Conservation (phyloP, 2,329 filamentous ascomycete genomes). For the Lasiodiplodia sp. region DNA sequence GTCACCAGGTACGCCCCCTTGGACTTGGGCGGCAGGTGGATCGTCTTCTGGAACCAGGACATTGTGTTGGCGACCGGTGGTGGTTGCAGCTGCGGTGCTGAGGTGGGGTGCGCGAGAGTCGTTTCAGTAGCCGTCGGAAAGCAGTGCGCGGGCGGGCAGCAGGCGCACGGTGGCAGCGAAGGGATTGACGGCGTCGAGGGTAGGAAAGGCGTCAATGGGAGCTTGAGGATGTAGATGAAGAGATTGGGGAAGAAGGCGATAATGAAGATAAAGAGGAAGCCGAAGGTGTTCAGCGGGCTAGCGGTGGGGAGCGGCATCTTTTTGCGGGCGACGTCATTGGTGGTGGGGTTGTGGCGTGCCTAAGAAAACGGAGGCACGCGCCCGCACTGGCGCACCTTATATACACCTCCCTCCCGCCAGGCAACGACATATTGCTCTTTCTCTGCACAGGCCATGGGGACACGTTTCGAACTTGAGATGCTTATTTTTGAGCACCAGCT, state of each 20-base stretch:
- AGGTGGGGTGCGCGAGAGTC: conserved; percentile 38
- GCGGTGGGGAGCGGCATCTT: conserved; percentile 35
- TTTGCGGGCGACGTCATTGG: conserved; percentile 30
- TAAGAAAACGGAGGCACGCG: conserved; percentile 3
- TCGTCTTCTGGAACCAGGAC: conserved; percentile 84
- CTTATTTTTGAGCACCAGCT: not conserved
- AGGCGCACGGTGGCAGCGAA: conserved; percentile 40
- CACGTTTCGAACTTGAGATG: conserved; percentile 8
- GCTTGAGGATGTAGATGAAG: conserved; percentile 50
- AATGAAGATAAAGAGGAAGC: conserved; percentile 58
- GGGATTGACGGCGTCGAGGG: conserved; percentile 34
- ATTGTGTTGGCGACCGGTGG: conserved; percentile 49
- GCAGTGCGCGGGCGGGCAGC: conserved; percentile 42
- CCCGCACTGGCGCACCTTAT: conserved; percentile 13
- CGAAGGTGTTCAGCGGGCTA: conserved; percentile 48
- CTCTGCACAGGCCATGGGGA: conserved; percentile 1
- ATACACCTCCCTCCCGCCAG: conserved; percentile 5
- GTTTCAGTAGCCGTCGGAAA: conserved; percentile 35
- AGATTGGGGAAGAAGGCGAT: conserved; percentile 58
- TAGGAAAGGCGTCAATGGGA: conserved; percentile 48
- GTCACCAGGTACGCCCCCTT: conserved; percentile 92
- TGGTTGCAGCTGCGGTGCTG: conserved; percentile 34
- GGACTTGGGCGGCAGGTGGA: conserved; percentile 77
- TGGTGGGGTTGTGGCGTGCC: conserved; percentile 3
- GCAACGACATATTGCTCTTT: conserved; percentile 11